Percentiles rank a stretch among this genome's conserved stretches.
These are phyloP conservation scores for Cantharellus anzutake DNA, from an alignment of 768 basidiomycete species.

Conservation along the genomic window DNA sequence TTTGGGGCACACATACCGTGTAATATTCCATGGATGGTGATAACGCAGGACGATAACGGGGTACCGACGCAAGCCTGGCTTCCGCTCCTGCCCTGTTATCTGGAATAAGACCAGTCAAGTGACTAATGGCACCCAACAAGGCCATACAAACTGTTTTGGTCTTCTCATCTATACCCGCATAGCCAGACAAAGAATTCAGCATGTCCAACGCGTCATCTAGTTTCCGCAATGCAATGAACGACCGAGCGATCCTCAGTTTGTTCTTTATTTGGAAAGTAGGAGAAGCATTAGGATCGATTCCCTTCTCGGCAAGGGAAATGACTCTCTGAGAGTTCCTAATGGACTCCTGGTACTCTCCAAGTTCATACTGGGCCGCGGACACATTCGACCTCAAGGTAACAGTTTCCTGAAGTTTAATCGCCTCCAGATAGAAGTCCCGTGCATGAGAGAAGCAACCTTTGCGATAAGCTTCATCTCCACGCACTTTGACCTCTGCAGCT, in stretches of 20 bases:
- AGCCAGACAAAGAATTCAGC: neutral
- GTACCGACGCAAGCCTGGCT: neutral
- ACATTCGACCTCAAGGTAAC: neutral
- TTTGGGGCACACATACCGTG: neutral
- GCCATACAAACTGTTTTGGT: neutral
- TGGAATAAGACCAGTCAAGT: neutral
- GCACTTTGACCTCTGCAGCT: neutral
- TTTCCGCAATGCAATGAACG: neutral
- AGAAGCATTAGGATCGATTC: neutral
- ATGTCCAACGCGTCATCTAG: neutral
- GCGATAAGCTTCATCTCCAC: neutral
- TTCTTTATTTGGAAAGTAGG: neutral
- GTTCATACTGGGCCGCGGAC: neutral
- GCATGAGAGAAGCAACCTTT: neutral
- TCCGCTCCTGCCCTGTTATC: neutral
- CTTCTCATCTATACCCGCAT: neutral
- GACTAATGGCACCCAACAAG: neutral
- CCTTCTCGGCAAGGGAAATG: neutral
- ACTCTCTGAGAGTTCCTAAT: neutral
- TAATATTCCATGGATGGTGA: neutral
- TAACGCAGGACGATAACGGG: neutral
- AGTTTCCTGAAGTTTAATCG: neutral
- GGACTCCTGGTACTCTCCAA: neutral
- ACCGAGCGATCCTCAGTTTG: neutral
- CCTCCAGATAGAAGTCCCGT: neutral